Conservation (phyloP, 805 yeast species). For the Candida odintsovae region DNA sequence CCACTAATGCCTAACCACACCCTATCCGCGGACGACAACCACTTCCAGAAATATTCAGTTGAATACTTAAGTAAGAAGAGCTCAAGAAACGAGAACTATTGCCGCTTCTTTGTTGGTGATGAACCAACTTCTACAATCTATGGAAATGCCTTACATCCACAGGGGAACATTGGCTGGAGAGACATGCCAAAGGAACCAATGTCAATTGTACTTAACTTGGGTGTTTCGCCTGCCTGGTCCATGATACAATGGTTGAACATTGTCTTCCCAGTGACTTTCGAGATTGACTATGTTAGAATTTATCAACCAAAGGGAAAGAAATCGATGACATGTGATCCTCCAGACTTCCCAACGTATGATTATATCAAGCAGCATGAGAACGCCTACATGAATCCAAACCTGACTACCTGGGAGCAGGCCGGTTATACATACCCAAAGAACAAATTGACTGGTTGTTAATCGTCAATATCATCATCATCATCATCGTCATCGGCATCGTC, state of each 20-base stretch:
- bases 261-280: slow-evolving; percentile 71
- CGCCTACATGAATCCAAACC: slow-evolving; percentile 65
- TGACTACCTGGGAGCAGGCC: slow-evolving; percentile 69
- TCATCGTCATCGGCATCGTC: no score
- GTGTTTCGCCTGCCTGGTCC: slow-evolving; percentile 89
- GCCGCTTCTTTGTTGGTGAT: slow-evolving; percentile 83
- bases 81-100: slow-evolving; percentile 69
- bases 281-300: slow-evolving; percentile 82
- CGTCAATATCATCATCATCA: no score
- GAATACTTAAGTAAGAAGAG: slow-evolving; percentile 49
- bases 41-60: slow-evolving; percentile 69
- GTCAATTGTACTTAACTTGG: slow-evolving; percentile 83
- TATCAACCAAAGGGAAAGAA: slow-evolving; percentile 74
- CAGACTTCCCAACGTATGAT: slow-evolving; percentile 75
- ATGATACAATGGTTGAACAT: slow-evolving; percentile 86
- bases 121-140: slow-evolving; percentile 69
- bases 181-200: slow-evolving; percentile 84
- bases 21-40: slow-evolving; percentile 29
- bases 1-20: slow-evolving; percentile 8
- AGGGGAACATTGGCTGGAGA: slow-evolving; percentile 87
- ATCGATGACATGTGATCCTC: slow-evolving; percentile 76
- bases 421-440: slow-evolving; percentile 71
- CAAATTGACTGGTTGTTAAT: slow-evolving; percentile 36
- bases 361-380: slow-evolving; percentile 66
- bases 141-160: slow-evolving; percentile 75